Conservation (phyloP, 495 filamentous ascomycete species). For the Aspergillus nidulans region DNA sequence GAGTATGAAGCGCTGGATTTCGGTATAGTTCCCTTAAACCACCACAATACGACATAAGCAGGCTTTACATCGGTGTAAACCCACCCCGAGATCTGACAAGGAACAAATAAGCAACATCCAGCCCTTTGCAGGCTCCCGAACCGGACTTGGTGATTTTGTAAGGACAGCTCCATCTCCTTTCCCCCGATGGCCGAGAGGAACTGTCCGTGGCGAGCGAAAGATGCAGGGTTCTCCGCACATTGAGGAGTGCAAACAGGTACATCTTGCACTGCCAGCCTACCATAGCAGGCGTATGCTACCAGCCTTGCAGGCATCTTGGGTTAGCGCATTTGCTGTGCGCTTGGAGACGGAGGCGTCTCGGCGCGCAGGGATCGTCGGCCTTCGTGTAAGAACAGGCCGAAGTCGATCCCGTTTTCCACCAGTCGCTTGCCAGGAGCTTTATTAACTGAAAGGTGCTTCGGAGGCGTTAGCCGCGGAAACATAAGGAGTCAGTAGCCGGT, state of each 20-base stretch:
- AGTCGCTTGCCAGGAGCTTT: neutral
- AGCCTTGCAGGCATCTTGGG: neutral
- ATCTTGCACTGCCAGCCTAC: neutral
- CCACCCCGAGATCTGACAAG: too few relatives aligned
- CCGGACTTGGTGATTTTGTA: too few relatives aligned
- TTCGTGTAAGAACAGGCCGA: neutral
- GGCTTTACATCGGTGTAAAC: too few relatives aligned
- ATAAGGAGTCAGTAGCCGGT: neutral
- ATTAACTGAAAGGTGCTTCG: neutral
- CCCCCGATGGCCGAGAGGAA: conserved; percentile 1
- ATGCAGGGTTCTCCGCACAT: neutral
- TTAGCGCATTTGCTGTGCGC: neutral
- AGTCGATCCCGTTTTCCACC: neutral
- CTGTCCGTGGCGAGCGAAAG: neutral
- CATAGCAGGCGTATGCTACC: neutral
- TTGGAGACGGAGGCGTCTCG: neutral
- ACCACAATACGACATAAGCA: too few relatives aligned
- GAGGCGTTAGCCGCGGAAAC: neutral
- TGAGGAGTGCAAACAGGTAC: neutral
- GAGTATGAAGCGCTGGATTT: too few relatives aligned
- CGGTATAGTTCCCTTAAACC: too few relatives aligned
- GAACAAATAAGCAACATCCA: too few relatives aligned
- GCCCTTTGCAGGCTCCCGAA: too few relatives aligned
- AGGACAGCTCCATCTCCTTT: neutral
- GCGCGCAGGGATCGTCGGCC: neutral